phyloP scores from a whole-genome alignment of 306 rosid genomes.

The Quercus bicolor region DNA sequence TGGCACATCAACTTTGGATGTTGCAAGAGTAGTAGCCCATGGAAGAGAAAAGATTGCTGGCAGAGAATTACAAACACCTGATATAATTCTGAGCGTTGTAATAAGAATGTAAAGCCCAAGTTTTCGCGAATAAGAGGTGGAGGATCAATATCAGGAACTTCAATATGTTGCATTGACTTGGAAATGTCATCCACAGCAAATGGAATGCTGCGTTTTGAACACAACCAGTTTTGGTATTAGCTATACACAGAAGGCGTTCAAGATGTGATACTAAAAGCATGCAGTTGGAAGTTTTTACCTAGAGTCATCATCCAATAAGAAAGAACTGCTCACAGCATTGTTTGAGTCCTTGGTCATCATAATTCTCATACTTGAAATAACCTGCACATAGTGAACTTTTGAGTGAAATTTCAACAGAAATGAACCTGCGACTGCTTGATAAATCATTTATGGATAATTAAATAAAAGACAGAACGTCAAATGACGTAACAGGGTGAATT shows the following conservation, averaged over 20 bases:
- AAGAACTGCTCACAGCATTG: constrained; percentile 92
- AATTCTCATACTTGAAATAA: constrained; percentile 80
- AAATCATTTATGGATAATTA: constrained; percentile 5
- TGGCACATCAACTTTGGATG: constrained; percentile 32
- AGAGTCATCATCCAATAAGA: constrained; percentile 94
- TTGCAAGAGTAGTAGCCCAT: constrained; percentile 14
- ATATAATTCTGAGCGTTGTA: constrained; percentile 72
- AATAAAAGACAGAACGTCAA: not conserved
- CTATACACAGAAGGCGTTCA: too few relatives aligned
- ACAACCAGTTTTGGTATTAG: constrained; percentile 3
- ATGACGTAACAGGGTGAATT: too few relatives aligned
- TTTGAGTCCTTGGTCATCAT: constrained; percentile 79
- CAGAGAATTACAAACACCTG: not conserved
- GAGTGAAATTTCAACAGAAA: not conserved
- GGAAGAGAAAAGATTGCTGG: constrained; percentile 12
- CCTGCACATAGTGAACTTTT: constrained; percentile 36
- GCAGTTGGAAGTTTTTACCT: constrained; percentile 59
- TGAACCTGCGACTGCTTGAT: not conserved
- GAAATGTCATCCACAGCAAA: constrained; percentile 96
- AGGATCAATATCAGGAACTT: constrained; percentile 83
- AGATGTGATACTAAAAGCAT: not conserved
- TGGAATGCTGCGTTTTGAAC: constrained; percentile 61
- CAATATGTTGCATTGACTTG: constrained; percentile 89
- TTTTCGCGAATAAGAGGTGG: constrained; percentile 91
- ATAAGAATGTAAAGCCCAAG: constrained; percentile 88